phyloP scores from a whole-genome alignment of 208 protist genomes.

The Crithidia acanthocephali region DNA sequence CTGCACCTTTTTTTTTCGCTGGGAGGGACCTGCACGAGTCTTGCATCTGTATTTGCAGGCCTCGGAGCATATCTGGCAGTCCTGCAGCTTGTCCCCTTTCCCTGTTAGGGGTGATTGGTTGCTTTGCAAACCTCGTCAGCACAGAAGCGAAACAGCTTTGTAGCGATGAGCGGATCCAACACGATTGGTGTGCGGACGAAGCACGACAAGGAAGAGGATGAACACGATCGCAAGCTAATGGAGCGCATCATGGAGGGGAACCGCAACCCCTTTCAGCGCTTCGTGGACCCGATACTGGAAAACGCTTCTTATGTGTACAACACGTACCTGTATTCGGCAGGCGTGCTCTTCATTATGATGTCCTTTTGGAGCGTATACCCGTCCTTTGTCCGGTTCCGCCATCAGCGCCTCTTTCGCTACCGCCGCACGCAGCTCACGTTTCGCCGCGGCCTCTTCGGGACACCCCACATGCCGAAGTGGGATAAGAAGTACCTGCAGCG shows the following conservation, averaged over 20 bases:
- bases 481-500: slow-evolving; percentile 71
- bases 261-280: slow-evolving; percentile 60
- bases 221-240: slow-evolving; percentile 45
- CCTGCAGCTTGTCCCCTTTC: no score
- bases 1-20: no score
- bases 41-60: no score
- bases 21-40: no score
- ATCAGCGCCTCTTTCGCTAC: slow-evolving; percentile 62
- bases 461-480: slow-evolving; percentile 79
- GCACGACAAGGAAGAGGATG: slow-evolving; percentile 49
- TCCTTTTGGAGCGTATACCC: slow-evolving; percentile 72
- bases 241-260: slow-evolving; percentile 50
- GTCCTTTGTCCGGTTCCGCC: slow-evolving; percentile 69
- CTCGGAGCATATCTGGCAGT: no score
- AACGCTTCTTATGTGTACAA: slow-evolving; percentile 37
- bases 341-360: slow-evolving; percentile 52
- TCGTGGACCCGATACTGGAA: slow-evolving; percentile 36
- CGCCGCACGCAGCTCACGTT: slow-evolving; percentile 53
- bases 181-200: slow-evolving; percentile 43
- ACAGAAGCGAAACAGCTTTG: no score
- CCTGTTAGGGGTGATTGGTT: no score
- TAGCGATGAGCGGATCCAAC: slow-evolving; percentile 7
- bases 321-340: slow-evolving; percentile 74
- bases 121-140: no score
- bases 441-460: slow-evolving; percentile 64